phyloP scores from a whole-genome alignment of 257 asterid genomes.

The Oldenlandia corymbosa region DNA sequence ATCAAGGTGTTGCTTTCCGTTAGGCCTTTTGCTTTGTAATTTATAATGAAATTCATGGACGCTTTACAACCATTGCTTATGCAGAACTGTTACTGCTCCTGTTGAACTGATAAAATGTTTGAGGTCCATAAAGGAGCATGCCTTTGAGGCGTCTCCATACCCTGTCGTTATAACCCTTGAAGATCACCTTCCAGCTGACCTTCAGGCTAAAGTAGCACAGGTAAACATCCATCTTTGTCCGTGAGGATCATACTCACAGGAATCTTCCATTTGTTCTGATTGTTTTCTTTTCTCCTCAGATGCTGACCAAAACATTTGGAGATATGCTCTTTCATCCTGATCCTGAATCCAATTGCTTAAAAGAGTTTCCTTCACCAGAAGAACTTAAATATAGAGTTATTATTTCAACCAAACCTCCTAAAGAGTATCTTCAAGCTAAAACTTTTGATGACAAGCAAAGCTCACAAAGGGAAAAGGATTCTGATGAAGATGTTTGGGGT shows the following conservation, averaged over 20 bases:
- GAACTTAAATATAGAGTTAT: constrained; percentile 58
- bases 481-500: constrained; percentile 82
- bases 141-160: constrained; percentile 64
- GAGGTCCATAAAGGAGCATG: constrained; percentile 63
- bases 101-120: constrained; percentile 66
- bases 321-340: constrained; percentile 64
- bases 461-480: constrained; percentile 36
- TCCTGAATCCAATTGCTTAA: constrained; percentile 54
- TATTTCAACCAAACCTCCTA: constrained; percentile 91
- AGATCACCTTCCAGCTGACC: constrained; percentile 74
- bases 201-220: constrained; percentile 84
- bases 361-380: constrained; percentile 78
- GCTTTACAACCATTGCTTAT: constrained; percentile 7
- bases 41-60: background rate
- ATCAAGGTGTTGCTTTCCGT: background rate
- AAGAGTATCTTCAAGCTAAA: constrained; percentile 72
- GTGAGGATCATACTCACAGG: background rate
- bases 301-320: constrained; percentile 62
- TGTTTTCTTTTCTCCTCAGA: constrained; percentile 28
- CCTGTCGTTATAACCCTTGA: constrained; percentile 78
- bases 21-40: constrained; percentile 3
- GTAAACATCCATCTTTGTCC: constrained; percentile 28
- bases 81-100: constrained; percentile 73
- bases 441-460: constrained; percentile 27
- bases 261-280: background rate